Evolutionary conservation across 139 green algal species (phyloP).

Genomic region (Ettlia oleoabundans): DNA sequence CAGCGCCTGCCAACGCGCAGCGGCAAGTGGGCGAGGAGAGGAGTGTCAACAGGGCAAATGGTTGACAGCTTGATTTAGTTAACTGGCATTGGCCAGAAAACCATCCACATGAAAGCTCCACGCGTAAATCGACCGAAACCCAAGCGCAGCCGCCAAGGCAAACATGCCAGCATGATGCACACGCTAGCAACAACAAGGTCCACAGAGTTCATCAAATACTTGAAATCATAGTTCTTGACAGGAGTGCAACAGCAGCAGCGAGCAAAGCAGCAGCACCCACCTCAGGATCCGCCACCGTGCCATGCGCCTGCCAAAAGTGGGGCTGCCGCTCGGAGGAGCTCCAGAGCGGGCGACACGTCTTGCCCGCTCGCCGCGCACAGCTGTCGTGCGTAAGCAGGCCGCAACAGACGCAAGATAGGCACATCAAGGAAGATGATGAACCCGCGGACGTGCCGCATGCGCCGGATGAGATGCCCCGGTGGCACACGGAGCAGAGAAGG

Average conservation of each 20-base stretch:
- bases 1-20: neutral
- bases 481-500: conserved; percentile 55
- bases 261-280: neutral
- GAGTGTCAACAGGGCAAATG: neutral
- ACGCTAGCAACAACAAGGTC: no score
- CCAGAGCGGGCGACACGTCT: conserved; percentile 25
- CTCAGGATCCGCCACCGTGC: neutral
- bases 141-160: no score
- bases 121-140: no score
- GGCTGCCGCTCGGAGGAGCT: conserved; percentile 48
- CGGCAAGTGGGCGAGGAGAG: neutral
- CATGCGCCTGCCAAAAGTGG: conserved; percentile 42
- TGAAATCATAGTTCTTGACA: no score
- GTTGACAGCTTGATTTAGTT: no score
- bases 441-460: neutral
- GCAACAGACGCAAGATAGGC: conserved; percentile 71
- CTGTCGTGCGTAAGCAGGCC: conserved; percentile 64
- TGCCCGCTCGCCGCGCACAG: conserved; percentile 50
- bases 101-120: no score
- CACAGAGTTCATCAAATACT: no score
- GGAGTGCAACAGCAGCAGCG: neutral
- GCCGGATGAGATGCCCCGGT: conserved; percentile 15
- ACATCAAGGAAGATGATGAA: neutral
- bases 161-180: no score
- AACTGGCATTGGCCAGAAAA: no score